Evolutionary conservation across 164 flowering plant species (phyloP).

Genomic region (Liquidambar formosana): DNA sequence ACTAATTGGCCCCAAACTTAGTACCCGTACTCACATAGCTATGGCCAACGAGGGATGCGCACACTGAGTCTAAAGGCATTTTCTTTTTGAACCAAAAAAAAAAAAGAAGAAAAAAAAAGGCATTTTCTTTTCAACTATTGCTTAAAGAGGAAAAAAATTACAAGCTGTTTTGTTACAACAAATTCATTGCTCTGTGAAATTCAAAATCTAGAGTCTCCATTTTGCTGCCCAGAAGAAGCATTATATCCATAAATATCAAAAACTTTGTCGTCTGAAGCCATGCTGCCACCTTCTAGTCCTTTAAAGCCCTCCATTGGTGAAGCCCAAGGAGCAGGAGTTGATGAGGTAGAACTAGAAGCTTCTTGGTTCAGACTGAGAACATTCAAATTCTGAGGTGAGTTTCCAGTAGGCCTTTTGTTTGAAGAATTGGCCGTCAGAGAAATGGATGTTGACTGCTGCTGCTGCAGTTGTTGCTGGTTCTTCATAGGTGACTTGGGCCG

Average conservation of each 20-base stretch:
- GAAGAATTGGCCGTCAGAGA: slow-evolving; percentile 54
- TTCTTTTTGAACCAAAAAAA: no score
- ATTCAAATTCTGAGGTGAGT: slow-evolving; percentile 62
- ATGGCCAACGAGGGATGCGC: no score
- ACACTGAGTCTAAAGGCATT: no score
- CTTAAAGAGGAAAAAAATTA: no score
- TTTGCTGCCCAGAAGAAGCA: slow-evolving; percentile 33
- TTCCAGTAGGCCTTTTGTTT: slow-evolving; percentile 60
- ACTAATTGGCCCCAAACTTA: no score
- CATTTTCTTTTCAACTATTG: no score
- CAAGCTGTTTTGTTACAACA: slow-evolving; percentile 22
- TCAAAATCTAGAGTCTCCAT: slow-evolving; percentile 62
- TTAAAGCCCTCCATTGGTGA: slow-evolving; percentile 54
- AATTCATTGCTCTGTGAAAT: slow-evolving; percentile 52
- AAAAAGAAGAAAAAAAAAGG: no score
- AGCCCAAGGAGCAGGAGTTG: slow-evolving; percentile 65
- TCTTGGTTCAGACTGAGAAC: slow-evolving; percentile 57
- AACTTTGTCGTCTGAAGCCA: slow-evolving; percentile 44
- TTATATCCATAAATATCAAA: slow-evolving; percentile 61
- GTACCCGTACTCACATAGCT: no score
- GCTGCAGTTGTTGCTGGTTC: slow-evolving; percentile 80
- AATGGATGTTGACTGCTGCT: slow-evolving; percentile 54
- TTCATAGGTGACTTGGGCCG: slow-evolving; percentile 97
- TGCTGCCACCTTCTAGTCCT: slow-evolving; percentile 41
- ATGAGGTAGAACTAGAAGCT: slow-evolving; percentile 53